Evolutionary conservation across 495 filamentous ascomycete genomes (phyloP).

Genomic region (Aspergillus leporis): DNA sequence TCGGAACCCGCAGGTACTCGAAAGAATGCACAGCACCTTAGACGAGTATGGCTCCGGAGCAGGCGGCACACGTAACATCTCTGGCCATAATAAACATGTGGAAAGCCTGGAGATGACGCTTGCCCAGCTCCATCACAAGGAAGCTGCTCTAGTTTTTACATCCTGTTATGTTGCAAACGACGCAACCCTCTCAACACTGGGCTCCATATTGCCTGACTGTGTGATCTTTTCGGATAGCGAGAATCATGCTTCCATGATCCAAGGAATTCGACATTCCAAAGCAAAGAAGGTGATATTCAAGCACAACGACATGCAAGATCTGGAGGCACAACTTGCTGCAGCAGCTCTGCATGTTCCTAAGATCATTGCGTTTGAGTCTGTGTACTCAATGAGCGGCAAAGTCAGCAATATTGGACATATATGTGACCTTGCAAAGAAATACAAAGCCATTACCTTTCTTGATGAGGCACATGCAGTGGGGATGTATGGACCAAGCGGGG

Average conservation of each 20-base stretch:
- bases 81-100: slow-evolving; percentile 94
- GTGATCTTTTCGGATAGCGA: slow-evolving; percentile 93
- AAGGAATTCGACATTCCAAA: slow-evolving; percentile 95
- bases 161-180: slow-evolving; percentile 99
- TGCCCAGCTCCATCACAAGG: slow-evolving; percentile 86
- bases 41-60: slow-evolving; percentile 95
- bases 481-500: slow-evolving; percentile 97
- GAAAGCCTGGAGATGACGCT: slow-evolving; percentile 79
- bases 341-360: slow-evolving; percentile 83
- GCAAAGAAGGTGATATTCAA: slow-evolving; percentile 98
- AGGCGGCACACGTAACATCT: slow-evolving; percentile 95
- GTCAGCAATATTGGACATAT: slow-evolving; percentile 94
- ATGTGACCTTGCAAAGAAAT: slow-evolving; percentile 93
- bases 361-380: slow-evolving; percentile 97
- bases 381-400: slow-evolving; percentile 98
- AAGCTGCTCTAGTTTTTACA: slow-evolving; percentile 88
- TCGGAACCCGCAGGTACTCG: slow-evolving; percentile 80
- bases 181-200: slow-evolving; percentile 92
- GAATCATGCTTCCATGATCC: slow-evolving; percentile 99
- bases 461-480: slow-evolving; percentile 98
- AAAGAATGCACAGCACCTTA: slow-evolving; percentile 90
- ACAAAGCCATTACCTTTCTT: slow-evolving; percentile 94
- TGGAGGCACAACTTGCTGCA: slow-evolving; percentile 86
- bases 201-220: slow-evolving; percentile 92
- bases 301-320: slow-evolving; percentile 88